Evolutionary conservation across 306 rosid genomes (phyloP).

Genomic region (Cicer arietinum): DNA sequence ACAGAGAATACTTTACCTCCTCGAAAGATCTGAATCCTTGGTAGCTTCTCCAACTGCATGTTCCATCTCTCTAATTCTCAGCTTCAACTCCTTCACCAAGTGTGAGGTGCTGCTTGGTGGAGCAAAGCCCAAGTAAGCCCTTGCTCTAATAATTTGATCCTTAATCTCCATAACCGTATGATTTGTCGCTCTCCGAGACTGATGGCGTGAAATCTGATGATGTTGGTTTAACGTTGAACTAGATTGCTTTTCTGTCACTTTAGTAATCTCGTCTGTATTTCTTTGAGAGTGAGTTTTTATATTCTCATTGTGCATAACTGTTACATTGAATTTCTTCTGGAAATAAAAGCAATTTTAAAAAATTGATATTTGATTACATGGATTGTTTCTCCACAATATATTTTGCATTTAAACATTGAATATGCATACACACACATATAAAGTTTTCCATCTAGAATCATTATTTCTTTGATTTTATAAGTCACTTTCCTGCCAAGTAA

Average conservation of each 20-base stretch:
- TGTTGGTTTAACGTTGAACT: conserved; percentile 40
- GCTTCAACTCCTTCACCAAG: conserved; percentile 80
- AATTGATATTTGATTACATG: conserved; percentile 25
- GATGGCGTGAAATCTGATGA: conserved; percentile 47
- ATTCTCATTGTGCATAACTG: conserved; percentile 47
- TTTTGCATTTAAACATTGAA: conserved; percentile 23
- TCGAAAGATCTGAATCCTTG: conserved; percentile 72
- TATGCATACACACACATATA: not conserved
- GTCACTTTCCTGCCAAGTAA: conserved; percentile 8
- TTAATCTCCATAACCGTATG: conserved; percentile 71
- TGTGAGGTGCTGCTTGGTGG: conserved; percentile 76
- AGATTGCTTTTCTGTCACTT: conserved; percentile 42
- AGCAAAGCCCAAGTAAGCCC: conserved; percentile 69
- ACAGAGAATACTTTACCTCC: conserved; percentile 61
- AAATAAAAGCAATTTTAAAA: conserved; percentile 38
- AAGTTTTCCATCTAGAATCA: conserved; percentile 28
- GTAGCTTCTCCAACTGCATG: conserved; percentile 68
- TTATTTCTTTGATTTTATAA: conserved; percentile 14
- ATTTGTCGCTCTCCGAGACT: conserved; percentile 47
- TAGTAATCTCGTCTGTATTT: conserved; percentile 44
- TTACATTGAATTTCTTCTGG: conserved; percentile 54
- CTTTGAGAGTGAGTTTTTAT: conserved; percentile 43
- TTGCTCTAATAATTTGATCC: conserved; percentile 90
- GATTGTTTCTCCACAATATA: conserved; percentile 19
- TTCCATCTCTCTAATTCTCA: conserved; percentile 79